These are phyloP conservation scores for Mikania micrantha DNA, from an alignment of 129 eudicot genomes.

Conservation along the genomic window DNA sequence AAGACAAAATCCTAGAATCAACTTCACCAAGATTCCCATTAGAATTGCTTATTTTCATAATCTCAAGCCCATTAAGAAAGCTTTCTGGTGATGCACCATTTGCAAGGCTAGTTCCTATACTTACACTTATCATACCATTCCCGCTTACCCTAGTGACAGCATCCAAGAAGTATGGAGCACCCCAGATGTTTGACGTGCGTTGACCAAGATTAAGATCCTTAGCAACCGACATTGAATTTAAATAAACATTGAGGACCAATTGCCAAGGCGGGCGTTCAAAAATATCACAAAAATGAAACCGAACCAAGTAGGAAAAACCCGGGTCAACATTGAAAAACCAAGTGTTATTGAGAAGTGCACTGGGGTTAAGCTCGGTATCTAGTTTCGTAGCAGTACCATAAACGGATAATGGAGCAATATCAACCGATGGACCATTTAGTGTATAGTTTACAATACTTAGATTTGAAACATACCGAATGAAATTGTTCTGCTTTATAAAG, in stretches of 20 bases:
- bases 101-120: constrained; percentile 44
- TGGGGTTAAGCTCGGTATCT: constrained; percentile 15
- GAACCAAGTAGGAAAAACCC: constrained; percentile 57
- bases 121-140: constrained; percentile 26
- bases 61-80: constrained; percentile 67
- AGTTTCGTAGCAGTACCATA: constrained; percentile 51
- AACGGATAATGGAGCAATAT: constrained; percentile 50
- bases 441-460: constrained; percentile 37
- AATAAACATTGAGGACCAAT: constrained; percentile 39
- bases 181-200: constrained; percentile 23
- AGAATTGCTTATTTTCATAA: constrained; percentile 62
- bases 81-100: constrained; percentile 39
- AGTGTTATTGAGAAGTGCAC: constrained; percentile 29
- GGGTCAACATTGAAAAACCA: constrained; percentile 51
- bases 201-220: constrained; percentile 41
- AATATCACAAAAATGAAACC: constrained; percentile 69
- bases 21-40: constrained; percentile 30
- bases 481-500: constrained; percentile 20
- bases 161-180: constrained; percentile 50
- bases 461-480: constrained; percentile 27
- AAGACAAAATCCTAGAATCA: constrained; percentile 19
- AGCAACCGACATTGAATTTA: constrained; percentile 34
- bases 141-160: constrained; percentile 28
- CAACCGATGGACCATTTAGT: constrained; percentile 12
- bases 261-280: constrained; percentile 4